Evolutionary conservation across 805 yeast species (phyloP).

Genomic region (Hanseniaspora lachancei): DNA sequence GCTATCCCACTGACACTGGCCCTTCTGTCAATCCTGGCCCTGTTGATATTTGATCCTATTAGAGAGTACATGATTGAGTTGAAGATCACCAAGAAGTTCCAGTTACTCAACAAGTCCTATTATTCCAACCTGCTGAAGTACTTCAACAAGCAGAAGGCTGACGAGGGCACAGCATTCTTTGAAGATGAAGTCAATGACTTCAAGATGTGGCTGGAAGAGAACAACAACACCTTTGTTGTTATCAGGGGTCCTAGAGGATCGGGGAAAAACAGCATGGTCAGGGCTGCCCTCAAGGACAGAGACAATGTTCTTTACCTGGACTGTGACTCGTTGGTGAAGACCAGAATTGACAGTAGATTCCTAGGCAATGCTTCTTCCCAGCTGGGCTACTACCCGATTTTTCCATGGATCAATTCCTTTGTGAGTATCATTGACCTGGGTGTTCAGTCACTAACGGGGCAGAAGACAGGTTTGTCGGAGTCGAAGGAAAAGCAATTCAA

Average conservation of each 20-base stretch:
- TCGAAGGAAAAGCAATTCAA: slow-evolving; percentile 68
- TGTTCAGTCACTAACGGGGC: slow-evolving; percentile 85
- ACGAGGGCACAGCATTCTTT: slow-evolving; percentile 38
- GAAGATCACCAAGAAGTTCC: slow-evolving; percentile 51
- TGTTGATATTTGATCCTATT: slow-evolving; percentile 82
- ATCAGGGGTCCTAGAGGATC: slow-evolving; percentile 90
- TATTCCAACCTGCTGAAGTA: slow-evolving; percentile 29
- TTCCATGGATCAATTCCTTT: slow-evolving; percentile 78
- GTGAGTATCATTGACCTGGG: slow-evolving; percentile 71
- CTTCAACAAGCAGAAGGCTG: slow-evolving; percentile 24
- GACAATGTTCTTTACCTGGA: slow-evolving; percentile 56
- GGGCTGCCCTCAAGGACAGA: slow-evolving; percentile 48
- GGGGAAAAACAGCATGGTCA: slow-evolving; percentile 76
- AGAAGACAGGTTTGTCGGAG: slow-evolving; percentile 80
- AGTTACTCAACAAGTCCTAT: slow-evolving; percentile 32
- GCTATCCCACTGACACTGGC: slow-evolving; percentile 73
- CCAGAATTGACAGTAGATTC: slow-evolving; percentile 60
- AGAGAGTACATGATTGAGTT: slow-evolving; percentile 65
- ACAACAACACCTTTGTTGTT: slow-evolving; percentile 77
- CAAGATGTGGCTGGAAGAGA: slow-evolving; percentile 71
- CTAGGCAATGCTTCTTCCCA: slow-evolving; percentile 57
- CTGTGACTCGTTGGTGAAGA: slow-evolving; percentile 61
- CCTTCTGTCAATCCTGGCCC: slow-evolving; percentile 65
- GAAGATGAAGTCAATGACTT: slow-evolving; percentile 59
- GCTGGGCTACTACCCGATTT: slow-evolving; percentile 84